Evolutionary conservation across 768 basidiomycete species (phyloP).

Genomic region (Mycena filopes): DNA sequence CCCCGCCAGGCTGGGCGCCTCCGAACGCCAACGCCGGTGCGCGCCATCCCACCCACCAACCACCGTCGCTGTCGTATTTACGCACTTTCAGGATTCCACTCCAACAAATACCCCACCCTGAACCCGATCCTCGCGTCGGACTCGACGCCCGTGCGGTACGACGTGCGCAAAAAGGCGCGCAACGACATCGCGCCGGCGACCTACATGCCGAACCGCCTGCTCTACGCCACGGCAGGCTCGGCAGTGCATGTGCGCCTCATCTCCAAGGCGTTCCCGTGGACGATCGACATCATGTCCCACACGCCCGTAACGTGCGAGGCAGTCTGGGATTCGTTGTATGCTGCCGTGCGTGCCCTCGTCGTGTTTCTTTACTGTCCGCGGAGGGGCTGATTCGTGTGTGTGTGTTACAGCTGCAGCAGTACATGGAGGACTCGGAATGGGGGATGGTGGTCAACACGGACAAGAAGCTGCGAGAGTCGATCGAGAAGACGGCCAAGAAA

Average conservation of each 20-base stretch:
- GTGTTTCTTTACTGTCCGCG: not conserved
- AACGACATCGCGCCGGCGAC: constrained; percentile 54
- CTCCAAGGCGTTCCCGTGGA: constrained; percentile 74
- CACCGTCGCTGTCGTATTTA: not conserved
- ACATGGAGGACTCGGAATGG: constrained; percentile 76
- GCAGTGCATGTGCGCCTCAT: constrained; percentile 62
- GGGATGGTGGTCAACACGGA: constrained; percentile 57
- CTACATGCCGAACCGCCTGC: constrained; percentile 50
- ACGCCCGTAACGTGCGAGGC: constrained; percentile 58
- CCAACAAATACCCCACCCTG: constrained; percentile 59
- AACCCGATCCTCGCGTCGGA: constrained; percentile 66
- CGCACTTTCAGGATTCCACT: constrained; percentile 33
- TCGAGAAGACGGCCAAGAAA: constrained; percentile 63
- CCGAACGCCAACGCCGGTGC: constrained; percentile 14
- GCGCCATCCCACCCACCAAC: not conserved
- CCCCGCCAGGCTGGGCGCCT: constrained; percentile 24
- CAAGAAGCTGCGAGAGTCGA: constrained; percentile 52
- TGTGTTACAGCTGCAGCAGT: constrained; percentile 54
- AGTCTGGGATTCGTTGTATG: constrained; percentile 65
- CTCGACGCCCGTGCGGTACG: constrained; percentile 59
- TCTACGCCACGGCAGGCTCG: constrained; percentile 50
- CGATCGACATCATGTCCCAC: constrained; percentile 61
- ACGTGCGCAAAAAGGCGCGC: constrained; percentile 56
- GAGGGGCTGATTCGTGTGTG: constrained; percentile 6
- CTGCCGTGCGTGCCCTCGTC: constrained; percentile 31